Percentiles rank a stretch among this genome's conserved stretches.
phyloP scores from a whole-genome alignment of 768 basidiomycete genomes.

The Calvatia gigantea region DNA sequence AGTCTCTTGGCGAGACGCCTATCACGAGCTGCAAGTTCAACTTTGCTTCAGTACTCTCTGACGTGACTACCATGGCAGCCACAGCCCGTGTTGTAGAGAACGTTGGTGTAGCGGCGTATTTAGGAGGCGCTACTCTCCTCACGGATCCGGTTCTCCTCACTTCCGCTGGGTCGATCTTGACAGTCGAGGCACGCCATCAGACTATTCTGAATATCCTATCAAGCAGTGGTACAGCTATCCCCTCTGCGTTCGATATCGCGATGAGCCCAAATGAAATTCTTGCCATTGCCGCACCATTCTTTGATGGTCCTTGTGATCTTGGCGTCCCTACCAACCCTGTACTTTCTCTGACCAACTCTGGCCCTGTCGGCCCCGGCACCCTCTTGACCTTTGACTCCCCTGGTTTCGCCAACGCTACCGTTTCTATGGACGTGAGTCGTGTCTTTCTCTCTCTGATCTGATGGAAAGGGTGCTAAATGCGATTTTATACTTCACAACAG shows the following conservation, averaged over 20 bases:
- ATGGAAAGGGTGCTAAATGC: conserved; percentile 3
- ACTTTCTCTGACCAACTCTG: conserved; percentile 62
- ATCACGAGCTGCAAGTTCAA: conserved; percentile 64
- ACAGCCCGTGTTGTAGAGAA: conserved; percentile 74
- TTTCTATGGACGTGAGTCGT: conserved; percentile 36
- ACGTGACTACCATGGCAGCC: conserved; percentile 67
- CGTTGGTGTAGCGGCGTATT: conserved; percentile 73
- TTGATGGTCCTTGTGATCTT: conserved; percentile 60
- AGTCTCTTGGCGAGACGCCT: conserved; percentile 49
- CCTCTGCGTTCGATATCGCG: conserved; percentile 69
- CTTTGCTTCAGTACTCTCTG: conserved; percentile 57
- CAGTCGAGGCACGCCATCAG: conserved; percentile 82
- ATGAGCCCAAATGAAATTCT: conserved; percentile 70
- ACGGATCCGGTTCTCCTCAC: conserved; percentile 56
- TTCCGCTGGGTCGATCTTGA: conserved; percentile 70
- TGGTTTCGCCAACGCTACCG: conserved; percentile 51
- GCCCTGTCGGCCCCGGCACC: conserved; percentile 54
- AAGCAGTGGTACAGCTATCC: conserved; percentile 53
- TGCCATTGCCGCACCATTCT: conserved; percentile 63
- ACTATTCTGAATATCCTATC: conserved; percentile 71
- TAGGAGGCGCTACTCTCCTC: conserved; percentile 67
- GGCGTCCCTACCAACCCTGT: conserved; percentile 60
- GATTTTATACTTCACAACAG: conserved; percentile 29
- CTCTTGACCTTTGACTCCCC: conserved; percentile 55
- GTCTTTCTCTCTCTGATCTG: background rate